Base-by-base conservation (phyloP, 2,329 filamentous ascomycete genomes). In the Fusarium armeniacum region DNA sequence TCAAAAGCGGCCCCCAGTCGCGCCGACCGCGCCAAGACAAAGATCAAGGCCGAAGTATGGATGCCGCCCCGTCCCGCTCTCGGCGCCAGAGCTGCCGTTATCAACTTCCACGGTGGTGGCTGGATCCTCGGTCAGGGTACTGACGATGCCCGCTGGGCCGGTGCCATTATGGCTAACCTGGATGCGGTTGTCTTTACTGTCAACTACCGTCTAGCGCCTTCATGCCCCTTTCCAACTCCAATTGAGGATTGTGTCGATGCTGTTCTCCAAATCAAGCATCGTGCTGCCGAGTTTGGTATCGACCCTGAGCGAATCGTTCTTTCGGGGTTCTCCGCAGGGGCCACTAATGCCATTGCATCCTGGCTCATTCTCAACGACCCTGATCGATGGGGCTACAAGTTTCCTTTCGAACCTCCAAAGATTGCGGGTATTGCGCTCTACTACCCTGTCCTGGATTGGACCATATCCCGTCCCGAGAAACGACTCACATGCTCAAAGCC, bases 51-150 rank as follows among this genome's bases (percentile, higher is more conserved):
- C 28, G 85, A 87, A 76, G 82, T 87, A 43, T 81, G 81, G 81
- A 77, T 77, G 24, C 78, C 81, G 40, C 78, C 79, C 40, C 76
- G 76, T 46, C 73, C 75, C 24, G 74, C 74, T 20, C 62, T 76
- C 58, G 77, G 77, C 18, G 75, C 77, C 30, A 83, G 82, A 65
- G 84, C 89, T 0, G 86, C 86, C 20, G 82, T 91, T 30, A 82
- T 91, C 70, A 90, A 90, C 75, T 90, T 89, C 72, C 90, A 92
- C 73, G 89, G 89, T 28, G 90, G 90, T 24, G 90, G 90, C 7
- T 91, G 90, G 78, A 87, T 89, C 9, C 78, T 91, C 33, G 90
- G 90, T 15, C 83, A 83, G 47, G 87, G 85, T 5, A 89, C 86
- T 6, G 87, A 91, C 74, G 89, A 91, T 73, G 85, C 87, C 16